These are phyloP conservation scores for Delonix regia DNA, from an alignment of 306 rosid genomes.

Conservation along the genomic window DNA sequence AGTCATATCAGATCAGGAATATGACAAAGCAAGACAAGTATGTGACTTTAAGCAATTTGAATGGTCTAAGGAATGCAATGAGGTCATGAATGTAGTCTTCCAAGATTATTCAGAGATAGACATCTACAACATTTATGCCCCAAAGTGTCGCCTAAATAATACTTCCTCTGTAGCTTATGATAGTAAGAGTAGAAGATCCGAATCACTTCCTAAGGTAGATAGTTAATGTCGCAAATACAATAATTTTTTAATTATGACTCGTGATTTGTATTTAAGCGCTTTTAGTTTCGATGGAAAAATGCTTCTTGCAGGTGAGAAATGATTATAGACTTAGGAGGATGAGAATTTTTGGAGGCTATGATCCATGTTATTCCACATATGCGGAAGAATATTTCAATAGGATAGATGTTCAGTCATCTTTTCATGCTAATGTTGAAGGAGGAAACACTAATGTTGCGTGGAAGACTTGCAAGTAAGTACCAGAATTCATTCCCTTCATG, in stretches of 20 bases:
- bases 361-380: conserved; percentile 57
- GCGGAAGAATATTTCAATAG: conserved; percentile 56
- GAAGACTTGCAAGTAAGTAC: conserved; percentile 57
- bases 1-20: conserved; percentile 55
- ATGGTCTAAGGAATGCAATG: conserved; percentile 56
- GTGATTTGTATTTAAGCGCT: conserved; percentile 2
- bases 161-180: conserved; percentile 36
- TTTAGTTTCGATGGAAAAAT: not conserved
- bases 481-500: conserved; percentile 6
- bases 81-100: conserved; percentile 45
- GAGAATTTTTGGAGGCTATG: conserved; percentile 62
- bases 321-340: conserved; percentile 34
- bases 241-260: not conserved
- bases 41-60: conserved; percentile 50
- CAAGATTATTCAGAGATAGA: conserved; percentile 54
- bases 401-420: conserved; percentile 52
- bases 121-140: conserved; percentile 64
- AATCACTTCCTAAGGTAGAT: conserved; percentile 42
- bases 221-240: not conserved
- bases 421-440: conserved; percentile 41
- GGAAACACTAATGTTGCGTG: conserved; percentile 37
- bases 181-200: not conserved
- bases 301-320: conserved; percentile 40
- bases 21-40: conserved; percentile 49
- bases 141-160: conserved; percentile 40